Percentiles rank a stretch among this genome's conserved stretches.
phyloP scores from a whole-genome alignment of 257 asterid genomes.

The Capsicum rhomboideum region DNA sequence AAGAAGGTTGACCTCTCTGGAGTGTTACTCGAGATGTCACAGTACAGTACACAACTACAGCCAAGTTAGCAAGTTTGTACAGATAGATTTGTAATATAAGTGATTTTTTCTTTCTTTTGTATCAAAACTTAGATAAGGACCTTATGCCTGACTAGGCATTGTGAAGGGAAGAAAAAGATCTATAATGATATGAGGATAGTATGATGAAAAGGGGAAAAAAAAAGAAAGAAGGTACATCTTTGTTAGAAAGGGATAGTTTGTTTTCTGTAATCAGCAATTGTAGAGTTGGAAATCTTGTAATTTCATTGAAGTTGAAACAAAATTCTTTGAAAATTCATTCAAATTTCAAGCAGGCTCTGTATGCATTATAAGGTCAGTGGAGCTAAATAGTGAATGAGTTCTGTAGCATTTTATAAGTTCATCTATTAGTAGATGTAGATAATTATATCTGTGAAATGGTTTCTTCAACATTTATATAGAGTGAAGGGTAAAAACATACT shows the following conservation, averaged over 20 bases:
- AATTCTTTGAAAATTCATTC: conserved; percentile 2
- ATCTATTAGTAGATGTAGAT: too few species aligned
- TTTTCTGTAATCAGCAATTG: conserved; percentile 7
- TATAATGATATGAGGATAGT: neutral
- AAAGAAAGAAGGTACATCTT: neutral
- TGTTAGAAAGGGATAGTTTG: neutral
- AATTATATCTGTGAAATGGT: neutral
- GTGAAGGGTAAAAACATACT: too few species aligned
- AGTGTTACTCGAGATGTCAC: neutral
- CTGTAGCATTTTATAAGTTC: too few species aligned
- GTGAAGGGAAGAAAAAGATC: neutral
- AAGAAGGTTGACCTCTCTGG: neutral
- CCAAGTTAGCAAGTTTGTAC: conserved; percentile 4
- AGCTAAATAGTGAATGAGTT: neutral
- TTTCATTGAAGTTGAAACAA: neutral
- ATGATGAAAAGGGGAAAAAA: neutral
- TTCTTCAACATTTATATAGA: neutral
- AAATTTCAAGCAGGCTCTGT: neutral
- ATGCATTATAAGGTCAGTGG: neutral
- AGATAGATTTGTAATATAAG: conserved; percentile 10
- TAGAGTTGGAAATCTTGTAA: conserved; percentile 3
- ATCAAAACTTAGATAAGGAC: neutral
- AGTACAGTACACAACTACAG: neutral
- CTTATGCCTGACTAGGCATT: conserved; percentile 3
- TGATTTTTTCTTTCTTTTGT: neutral